Evolutionary conservation across 495 filamentous ascomycete genomes (phyloP), one percentile per base, ranked within the genome.

Genomic region (Aspergillus leporis): DNA sequence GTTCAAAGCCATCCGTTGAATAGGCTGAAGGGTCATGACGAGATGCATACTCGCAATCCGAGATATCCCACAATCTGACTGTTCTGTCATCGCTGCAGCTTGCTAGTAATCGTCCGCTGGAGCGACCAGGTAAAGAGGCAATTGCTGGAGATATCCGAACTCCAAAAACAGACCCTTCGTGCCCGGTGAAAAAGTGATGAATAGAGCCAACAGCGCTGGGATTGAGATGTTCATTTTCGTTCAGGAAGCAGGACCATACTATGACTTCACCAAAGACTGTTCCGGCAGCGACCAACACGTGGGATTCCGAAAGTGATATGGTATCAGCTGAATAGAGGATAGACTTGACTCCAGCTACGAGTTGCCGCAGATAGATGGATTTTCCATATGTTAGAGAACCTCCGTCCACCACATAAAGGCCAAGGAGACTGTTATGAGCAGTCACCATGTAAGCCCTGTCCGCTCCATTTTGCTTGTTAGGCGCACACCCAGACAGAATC

Each of bases 71-170:
- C 0, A 98, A 73, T 31, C 91, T 79, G 30, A 99, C 85, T 0
- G 92, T 96, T 51, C 94, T 81, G 71, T 99, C 94, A 71, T 99
- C 94, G 63, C 93, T 97, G 66, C 94, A 99, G 58, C 91, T 97
- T 23, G 90, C 89, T 3, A 99, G 74, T 13, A 96, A 60, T 45
- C 90, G 79, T 19, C 73, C 72, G 19, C 70, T 67, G 9, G 64
- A 60, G 10, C 68, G 74, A 5, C 64, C 61, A n/a, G 66, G 68
- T 5, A 73, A 55, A 12, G 66, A 61, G 10, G 64, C 55, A 5
- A 93, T 75, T 36, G 77, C 69, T 0, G 82, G 78, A 0, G 91
- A 97, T 23, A 97, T 88, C 9, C 82, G 78, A 12, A 98, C 87
- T 7, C 90, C 92, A 62, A 97, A 98, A 6, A 98, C 86, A 0